Evolutionary conservation across 2,329 filamentous ascomycete genomes (phyloP).

Genomic region (Aspergillus carbonarius): DNA sequence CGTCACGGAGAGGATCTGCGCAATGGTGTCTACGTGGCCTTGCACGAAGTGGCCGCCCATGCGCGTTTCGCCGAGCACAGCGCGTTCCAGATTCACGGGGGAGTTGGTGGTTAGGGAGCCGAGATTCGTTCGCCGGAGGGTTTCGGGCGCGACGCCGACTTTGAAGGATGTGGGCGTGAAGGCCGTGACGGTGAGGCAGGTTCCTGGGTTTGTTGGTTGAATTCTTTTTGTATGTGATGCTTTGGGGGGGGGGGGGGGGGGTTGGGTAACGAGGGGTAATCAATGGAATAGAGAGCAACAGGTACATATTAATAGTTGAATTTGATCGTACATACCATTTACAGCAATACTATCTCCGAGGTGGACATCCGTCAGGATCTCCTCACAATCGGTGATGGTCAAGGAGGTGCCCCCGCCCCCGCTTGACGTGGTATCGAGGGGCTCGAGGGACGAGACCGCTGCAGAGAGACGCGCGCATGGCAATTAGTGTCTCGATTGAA

Average conservation of each 20-base stretch:
- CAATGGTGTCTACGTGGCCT: constrained; percentile 91
- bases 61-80: constrained; percentile 83
- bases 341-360: constrained; percentile 92
- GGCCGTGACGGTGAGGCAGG: constrained; percentile 87
- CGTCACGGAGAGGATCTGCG: constrained; percentile 68
- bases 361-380: constrained; percentile 79
- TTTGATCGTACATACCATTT: constrained; percentile 62
- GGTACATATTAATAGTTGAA: background rate
- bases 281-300: background rate
- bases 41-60: constrained; percentile 99
- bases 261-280: background rate
- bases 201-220: constrained; percentile 45
- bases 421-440: constrained; percentile 69
- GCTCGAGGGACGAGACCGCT: constrained; percentile 82
- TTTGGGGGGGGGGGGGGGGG: background rate
- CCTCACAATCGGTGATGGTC: constrained; percentile 73
- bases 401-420: constrained; percentile 82
- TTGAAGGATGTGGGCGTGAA: constrained; percentile 70
- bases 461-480: background rate
- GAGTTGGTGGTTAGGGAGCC: constrained; percentile 66
- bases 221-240: no score
- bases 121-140: constrained; percentile 92
- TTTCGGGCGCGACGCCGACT: constrained; percentile 93
- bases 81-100: constrained; percentile 87
- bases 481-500: background rate